Percentiles rank a stretch among this genome's conserved stretches.
These are phyloP conservation scores for Suaeda aralocaspica DNA, from an alignment of 148 eudicot species.

Conservation along the genomic window DNA sequence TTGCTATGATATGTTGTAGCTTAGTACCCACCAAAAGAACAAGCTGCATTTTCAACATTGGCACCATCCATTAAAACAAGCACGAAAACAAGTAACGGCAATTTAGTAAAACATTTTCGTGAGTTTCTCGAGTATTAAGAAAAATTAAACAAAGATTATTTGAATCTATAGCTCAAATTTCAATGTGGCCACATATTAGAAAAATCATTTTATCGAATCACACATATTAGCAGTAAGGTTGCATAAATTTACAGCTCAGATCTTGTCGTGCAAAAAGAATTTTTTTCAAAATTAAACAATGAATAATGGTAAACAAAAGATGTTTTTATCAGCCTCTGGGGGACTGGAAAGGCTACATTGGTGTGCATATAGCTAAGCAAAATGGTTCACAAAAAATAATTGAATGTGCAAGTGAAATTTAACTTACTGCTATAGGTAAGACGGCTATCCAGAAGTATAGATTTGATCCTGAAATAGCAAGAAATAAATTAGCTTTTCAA, in stretches of 20 bases:
- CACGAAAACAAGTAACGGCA: not conserved
- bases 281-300: not conserved
- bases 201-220: not conserved
- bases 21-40: slow-evolving; percentile 85
- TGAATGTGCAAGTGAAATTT: not conserved
- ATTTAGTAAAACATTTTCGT: not conserved
- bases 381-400: not conserved
- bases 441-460: slow-evolving; percentile 97
- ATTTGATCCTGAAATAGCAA: slow-evolving; percentile 73
- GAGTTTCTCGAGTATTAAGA: not conserved
- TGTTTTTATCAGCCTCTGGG: not conserved
- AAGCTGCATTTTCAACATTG: slow-evolving; percentile 42
- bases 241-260: not conserved
- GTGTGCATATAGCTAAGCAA: no score
- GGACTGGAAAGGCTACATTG: not conserved
- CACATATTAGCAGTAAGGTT: not conserved
- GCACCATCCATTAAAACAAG: not conserved
- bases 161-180: not conserved
- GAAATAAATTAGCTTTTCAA: slow-evolving; percentile 1
- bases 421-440: slow-evolving; percentile 87
- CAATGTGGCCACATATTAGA: not conserved
- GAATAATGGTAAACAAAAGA: not conserved
- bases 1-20: slow-evolving; percentile 87
- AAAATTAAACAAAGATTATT: not conserved
- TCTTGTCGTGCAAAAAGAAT: not conserved